Conservation (phyloP, 257 asterid genomes). For the Apocynum venetum region DNA sequence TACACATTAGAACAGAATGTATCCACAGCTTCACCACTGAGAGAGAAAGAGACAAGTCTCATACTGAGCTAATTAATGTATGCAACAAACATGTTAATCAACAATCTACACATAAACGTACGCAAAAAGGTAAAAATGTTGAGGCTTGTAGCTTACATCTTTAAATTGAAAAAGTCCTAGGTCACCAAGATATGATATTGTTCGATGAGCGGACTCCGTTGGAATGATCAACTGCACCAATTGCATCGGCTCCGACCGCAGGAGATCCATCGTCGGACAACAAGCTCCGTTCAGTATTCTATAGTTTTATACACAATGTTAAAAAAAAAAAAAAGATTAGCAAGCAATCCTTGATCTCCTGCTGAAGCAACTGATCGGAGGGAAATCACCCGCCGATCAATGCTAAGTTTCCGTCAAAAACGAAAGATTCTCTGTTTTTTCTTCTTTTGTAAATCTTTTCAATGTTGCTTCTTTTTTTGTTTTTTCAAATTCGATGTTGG, state of each 20-base stretch:
- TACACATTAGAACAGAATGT: neutral
- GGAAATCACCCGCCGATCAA: conserved; percentile 7
- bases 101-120: conserved; percentile 3
- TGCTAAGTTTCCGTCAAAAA: neutral
- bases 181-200: conserved; percentile 59
- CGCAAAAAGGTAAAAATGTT: neutral
- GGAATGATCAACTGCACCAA: conserved; percentile 59
- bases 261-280: conserved; percentile 52
- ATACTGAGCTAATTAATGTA: neutral
- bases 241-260: conserved; percentile 68
- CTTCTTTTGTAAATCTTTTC: neutral
- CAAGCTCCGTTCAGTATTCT: conserved; percentile 2
- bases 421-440: neutral
- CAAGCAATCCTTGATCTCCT: conserved; percentile 11
- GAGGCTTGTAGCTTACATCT: conserved; percentile 44
- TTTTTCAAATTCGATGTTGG: neutral
- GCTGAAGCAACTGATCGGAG: conserved; percentile 7
- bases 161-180: conserved; percentile 60
- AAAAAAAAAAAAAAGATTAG: neutral
- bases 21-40: neutral
- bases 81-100: neutral
- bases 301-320: neutral
- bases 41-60: neutral
- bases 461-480: too few species aligned
- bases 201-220: conserved; percentile 46